phyloP scores from a whole-genome alignment of 1,139 yeast genomes.

The Candida sanyaensis region DNA sequence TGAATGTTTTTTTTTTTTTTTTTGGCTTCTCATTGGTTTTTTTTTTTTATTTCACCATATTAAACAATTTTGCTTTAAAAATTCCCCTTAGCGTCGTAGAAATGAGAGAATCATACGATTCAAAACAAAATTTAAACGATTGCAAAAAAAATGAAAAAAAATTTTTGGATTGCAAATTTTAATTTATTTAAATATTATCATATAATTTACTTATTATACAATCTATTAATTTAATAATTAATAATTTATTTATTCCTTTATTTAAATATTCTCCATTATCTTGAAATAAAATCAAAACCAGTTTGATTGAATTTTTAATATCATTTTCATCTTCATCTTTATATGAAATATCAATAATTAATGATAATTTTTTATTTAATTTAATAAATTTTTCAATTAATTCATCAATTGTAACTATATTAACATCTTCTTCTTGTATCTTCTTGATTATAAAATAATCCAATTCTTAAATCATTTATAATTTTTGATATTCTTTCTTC shows the following conservation, averaged over 20 bases:
- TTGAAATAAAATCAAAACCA: slow-evolving; percentile 9
- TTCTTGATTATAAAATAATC: slow-evolving; percentile 19
- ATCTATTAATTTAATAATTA: slow-evolving; percentile 34
- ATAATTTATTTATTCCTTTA: slow-evolving; percentile 27
- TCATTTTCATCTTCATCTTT: slow-evolving; percentile 4
- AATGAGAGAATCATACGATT: background rate
- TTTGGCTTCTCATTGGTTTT: background rate
- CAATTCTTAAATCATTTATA: slow-evolving; percentile 20
- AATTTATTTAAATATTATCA: slow-evolving; percentile 23
- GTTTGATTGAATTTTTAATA: slow-evolving; percentile 1
- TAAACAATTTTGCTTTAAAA: too few relatives aligned
- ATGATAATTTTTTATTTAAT: background rate
- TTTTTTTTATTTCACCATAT: too few relatives aligned
- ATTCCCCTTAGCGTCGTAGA: too few relatives aligned
- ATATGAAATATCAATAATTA: background rate
- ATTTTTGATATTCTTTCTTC: slow-evolving; percentile 21
- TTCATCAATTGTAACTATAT: slow-evolving; percentile 6
- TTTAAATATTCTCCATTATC: slow-evolving; percentile 3
- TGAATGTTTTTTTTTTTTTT: slow-evolving; percentile 1
- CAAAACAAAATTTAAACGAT: background rate
- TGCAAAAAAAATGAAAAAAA: slow-evolving; percentile 1
- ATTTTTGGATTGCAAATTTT: background rate
- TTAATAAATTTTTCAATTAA: slow-evolving; percentile 6
- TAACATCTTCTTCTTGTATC: background rate
- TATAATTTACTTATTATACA: slow-evolving; percentile 28